phyloP scores from a whole-genome alignment of 306 rosid species.

The Lathyrus aphaca region DNA sequence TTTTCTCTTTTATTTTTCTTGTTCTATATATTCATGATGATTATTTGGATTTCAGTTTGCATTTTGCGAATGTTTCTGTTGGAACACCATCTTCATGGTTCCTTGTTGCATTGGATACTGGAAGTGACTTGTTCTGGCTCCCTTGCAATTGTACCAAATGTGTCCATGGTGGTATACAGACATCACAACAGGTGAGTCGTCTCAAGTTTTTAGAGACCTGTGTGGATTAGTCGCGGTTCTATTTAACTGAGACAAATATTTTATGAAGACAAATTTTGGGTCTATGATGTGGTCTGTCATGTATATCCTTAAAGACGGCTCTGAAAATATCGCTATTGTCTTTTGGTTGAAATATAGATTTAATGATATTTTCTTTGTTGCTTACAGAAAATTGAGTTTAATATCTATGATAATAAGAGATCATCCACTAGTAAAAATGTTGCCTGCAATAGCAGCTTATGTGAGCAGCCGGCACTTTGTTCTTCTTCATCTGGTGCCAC shows the following conservation, averaged over 20 bases:
- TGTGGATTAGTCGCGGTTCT: too few relatives aligned
- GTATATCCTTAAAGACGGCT: too few relatives aligned
- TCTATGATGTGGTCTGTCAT: too few relatives aligned
- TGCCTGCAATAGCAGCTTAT: slow-evolving; percentile 67
- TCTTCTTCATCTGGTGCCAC: slow-evolving; percentile 50
- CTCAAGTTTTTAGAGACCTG: too few relatives aligned
- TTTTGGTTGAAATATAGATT: not conserved
- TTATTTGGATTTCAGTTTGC: slow-evolving; percentile 66
- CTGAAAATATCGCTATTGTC: not conserved
- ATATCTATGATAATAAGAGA: slow-evolving; percentile 59
- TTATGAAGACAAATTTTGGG: too few relatives aligned
- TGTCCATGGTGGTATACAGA: slow-evolving; percentile 22
- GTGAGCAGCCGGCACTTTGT: slow-evolving; percentile 52
- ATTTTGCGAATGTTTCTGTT: slow-evolving; percentile 82
- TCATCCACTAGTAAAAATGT: slow-evolving; percentile 72
- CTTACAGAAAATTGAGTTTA: slow-evolving; percentile 51
- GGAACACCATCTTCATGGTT: slow-evolving; percentile 79
- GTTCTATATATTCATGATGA: not conserved
- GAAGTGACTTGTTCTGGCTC: slow-evolving; percentile 91
- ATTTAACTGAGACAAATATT: too few relatives aligned
- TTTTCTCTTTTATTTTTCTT: not conserved
- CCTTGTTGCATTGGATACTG: slow-evolving; percentile 94
- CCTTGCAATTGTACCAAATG: slow-evolving; percentile 90
- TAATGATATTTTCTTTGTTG: slow-evolving; percentile 35
- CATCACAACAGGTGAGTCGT: slow-evolving; percentile 45